Conservation (phyloP, 2,329 filamentous ascomycete species). For the Paradendryphiella salina region DNA sequence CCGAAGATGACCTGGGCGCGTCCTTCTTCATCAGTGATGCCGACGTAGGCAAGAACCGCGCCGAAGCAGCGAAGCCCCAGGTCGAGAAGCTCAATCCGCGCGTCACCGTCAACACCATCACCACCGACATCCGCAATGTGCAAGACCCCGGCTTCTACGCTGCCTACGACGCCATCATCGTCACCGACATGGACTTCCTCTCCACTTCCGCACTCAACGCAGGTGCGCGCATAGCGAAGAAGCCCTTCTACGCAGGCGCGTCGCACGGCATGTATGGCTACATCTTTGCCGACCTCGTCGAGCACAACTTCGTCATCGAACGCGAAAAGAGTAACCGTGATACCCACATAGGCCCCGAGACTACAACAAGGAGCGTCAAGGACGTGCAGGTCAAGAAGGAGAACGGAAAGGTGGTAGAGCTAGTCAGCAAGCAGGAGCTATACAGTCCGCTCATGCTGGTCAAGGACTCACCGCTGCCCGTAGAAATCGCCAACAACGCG, state of each 20-base stretch:
- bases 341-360: constrained; percentile 64
- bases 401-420: constrained; percentile 70
- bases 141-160: constrained; percentile 74
- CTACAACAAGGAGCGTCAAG: constrained; percentile 74
- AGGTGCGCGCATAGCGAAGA: constrained; percentile 74
- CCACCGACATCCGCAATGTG: constrained; percentile 61
- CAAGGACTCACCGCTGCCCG: constrained; percentile 71
- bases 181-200: constrained; percentile 79
- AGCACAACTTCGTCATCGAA: constrained; percentile 87
- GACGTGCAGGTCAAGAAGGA: constrained; percentile 67
- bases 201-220: constrained; percentile 81
- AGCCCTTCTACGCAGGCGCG: constrained; percentile 85
- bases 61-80: constrained; percentile 74
- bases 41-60: constrained; percentile 78
- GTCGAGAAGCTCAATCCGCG: constrained; percentile 88
- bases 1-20: constrained; percentile 72
- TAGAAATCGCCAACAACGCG: constrained; percentile 69
- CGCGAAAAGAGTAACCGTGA: constrained; percentile 75
- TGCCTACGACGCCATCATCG: constrained; percentile 82
- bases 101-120: constrained; percentile 74
- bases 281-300: constrained; percentile 89
- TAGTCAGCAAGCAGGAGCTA: constrained; percentile 87
- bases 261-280: constrained; percentile 92
- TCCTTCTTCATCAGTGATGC: constrained; percentile 74
- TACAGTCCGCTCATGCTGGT: constrained; percentile 89